Percentiles rank a stretch among this genome's conserved stretches.
Evolutionary conservation across 2,329 filamentous ascomycete species (phyloP).

Genomic region (Xylariaceae sp.): DNA sequence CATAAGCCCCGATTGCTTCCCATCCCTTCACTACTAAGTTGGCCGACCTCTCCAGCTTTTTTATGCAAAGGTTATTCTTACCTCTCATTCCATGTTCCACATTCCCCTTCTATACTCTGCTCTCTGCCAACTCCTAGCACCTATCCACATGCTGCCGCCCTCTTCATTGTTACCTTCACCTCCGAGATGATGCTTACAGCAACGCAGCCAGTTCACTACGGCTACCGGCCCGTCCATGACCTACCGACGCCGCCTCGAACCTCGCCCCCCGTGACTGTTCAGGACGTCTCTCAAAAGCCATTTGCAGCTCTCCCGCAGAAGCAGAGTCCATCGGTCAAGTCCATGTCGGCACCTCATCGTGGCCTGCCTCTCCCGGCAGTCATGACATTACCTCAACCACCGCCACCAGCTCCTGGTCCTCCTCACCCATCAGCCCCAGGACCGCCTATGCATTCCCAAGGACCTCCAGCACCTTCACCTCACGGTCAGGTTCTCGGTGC

Average conservation of each 20-base stretch:
- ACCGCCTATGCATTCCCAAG: conserved; percentile 36
- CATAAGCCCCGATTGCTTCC: conserved; percentile 41
- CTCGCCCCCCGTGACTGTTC: conserved; percentile 56
- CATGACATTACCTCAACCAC: conserved; percentile 59
- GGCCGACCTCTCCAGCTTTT: conserved; percentile 43
- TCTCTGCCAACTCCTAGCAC: conserved; percentile 26
- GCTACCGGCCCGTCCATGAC: conserved; percentile 65
- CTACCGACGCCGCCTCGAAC: conserved; percentile 61
- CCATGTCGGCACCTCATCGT: conserved; percentile 72
- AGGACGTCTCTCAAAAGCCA: conserved; percentile 50
- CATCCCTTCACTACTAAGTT: conserved; percentile 38
- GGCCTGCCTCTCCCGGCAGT: conserved; percentile 70
- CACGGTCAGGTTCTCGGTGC: conserved; percentile 51
- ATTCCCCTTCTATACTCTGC: conserved; percentile 17
- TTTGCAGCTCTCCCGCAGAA: conserved; percentile 44
- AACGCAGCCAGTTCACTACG: conserved; percentile 61
- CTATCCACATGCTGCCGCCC: conserved; percentile 28
- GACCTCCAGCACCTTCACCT: conserved; percentile 38
- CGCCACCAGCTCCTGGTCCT: conserved; percentile 33
- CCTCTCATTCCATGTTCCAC: conserved; percentile 27
- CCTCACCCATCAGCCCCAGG: conserved; percentile 35
- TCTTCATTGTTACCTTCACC: conserved; percentile 28
- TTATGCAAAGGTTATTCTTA: conserved; percentile 44
- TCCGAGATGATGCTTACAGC: conserved; percentile 61
- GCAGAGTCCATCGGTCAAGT: conserved; percentile 53